phyloP scores from a whole-genome alignment of 805 yeast genomes.

The Candida alai region DNA sequence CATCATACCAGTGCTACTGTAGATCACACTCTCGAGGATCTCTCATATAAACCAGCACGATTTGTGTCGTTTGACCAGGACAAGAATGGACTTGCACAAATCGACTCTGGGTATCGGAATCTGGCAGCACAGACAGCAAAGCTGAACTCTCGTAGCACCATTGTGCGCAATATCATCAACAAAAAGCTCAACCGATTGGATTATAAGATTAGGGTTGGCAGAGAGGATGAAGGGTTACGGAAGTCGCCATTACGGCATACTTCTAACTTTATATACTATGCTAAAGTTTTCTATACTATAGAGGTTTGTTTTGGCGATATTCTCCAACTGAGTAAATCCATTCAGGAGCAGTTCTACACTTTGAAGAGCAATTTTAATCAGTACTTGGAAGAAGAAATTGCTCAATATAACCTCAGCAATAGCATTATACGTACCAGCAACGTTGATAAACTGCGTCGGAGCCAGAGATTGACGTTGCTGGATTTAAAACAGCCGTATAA shows the following conservation, averaged over 20 bases:
- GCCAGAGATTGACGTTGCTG: conserved; percentile 13
- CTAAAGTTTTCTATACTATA: conserved; percentile 32
- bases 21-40: conserved; percentile 23
- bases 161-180: conserved; percentile 27
- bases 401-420: conserved; percentile 18
- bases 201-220: conserved; percentile 16
- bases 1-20: conserved; percentile 18
- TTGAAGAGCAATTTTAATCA: conserved; percentile 22
- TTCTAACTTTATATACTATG: conserved; percentile 25
- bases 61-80: conserved; percentile 23
- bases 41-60: conserved; percentile 28
- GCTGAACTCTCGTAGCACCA: conserved; percentile 17
- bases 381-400: conserved; percentile 24
- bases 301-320: conserved; percentile 20
- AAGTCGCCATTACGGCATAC: conserved; percentile 18
- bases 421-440: conserved; percentile 13
- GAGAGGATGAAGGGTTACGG: conserved; percentile 11
- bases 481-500: no score
- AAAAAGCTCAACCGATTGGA: conserved; percentile 28
- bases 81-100: conserved; percentile 16
- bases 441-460: conserved; percentile 15
- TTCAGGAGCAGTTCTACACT: conserved; percentile 13
- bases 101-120: conserved; percentile 17
- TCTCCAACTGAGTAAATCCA: conserved; percentile 11
- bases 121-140: conserved; percentile 17